A percentile compares a stretch with the other conserved stretches of the same genome.
Conservation (phyloP, 306 rosid species). For the Lathyrus aphaca region DNA sequence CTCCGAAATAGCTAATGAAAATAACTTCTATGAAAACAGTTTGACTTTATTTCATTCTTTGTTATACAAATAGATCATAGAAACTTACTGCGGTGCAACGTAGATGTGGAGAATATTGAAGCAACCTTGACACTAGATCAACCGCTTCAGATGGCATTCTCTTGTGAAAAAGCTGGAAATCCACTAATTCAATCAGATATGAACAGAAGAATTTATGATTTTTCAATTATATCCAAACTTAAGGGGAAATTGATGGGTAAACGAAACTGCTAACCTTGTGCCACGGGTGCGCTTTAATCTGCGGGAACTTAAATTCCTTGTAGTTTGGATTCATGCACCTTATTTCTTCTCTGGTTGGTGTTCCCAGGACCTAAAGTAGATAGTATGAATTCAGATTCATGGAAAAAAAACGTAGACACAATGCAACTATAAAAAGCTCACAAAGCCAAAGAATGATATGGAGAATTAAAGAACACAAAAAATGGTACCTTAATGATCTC, state of each 20-base stretch:
- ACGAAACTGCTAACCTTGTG: constrained; percentile 67
- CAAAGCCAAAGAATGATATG: not conserved
- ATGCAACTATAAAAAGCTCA: constrained; percentile 31
- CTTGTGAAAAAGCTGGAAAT: constrained; percentile 76
- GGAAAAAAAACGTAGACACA: constrained; percentile 4
- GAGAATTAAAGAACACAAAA: constrained; percentile 2
- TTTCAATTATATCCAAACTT: not conserved
- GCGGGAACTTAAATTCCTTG: constrained; percentile 89
- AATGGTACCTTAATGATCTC: constrained; percentile 82
- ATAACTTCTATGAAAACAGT: not conserved
- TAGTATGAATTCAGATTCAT: constrained; percentile 14
- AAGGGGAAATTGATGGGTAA: not conserved
- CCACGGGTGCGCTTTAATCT: constrained; percentile 96
- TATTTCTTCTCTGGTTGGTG: constrained; percentile 95
- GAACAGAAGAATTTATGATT: constrained; percentile 14
- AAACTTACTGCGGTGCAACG: constrained; percentile 83
- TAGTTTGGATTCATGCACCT: constrained; percentile 96
- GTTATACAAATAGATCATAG: too few species aligned
- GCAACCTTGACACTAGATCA: constrained; percentile 91
- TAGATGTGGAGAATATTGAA: constrained; percentile 89
- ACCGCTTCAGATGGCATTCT: constrained; percentile 88
- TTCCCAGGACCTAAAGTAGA: constrained; percentile 67
- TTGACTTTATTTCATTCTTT: not conserved
- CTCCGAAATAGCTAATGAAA: not conserved
- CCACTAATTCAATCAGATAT: constrained; percentile 32